These are phyloP conservation scores for Populus tomentosa DNA, from an alignment of 441 rosid genomes.

Conservation along the genomic window DNA sequence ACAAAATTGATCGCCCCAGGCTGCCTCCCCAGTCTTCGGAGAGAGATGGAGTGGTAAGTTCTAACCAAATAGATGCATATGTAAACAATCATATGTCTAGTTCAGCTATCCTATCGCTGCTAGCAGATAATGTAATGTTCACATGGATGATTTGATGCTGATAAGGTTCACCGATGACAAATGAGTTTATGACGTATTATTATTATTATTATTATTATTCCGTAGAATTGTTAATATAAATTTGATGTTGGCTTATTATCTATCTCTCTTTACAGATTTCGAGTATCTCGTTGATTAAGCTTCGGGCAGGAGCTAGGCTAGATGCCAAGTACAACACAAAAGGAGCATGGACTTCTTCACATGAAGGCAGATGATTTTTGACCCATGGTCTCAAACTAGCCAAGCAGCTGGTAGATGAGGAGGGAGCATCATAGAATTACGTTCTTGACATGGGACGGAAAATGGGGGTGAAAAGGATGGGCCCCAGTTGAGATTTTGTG, in stretches of 20 bases:
- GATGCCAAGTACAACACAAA: neutral
- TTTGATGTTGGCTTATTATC: neutral
- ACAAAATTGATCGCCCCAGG: too few relatives aligned
- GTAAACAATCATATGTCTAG: neutral
- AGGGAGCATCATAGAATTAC: neutral
- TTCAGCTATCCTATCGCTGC: neutral
- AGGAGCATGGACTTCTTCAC: conserved; percentile 1
- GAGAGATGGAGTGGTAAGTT: too few relatives aligned
- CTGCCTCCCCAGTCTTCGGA: too few relatives aligned
- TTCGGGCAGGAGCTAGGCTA: neutral
- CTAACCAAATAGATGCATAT: too few relatives aligned
- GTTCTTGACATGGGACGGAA: conserved; percentile 12
- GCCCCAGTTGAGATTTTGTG: neutral
- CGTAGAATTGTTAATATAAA: neutral
- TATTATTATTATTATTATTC: too few relatives aligned
- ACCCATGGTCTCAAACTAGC: neutral
- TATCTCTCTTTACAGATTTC: too few relatives aligned
- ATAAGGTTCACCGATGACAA: neutral
- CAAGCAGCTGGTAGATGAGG: neutral
- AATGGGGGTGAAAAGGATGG: conserved; percentile 2
- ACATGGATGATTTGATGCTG: neutral
- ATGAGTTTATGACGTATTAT: neutral
- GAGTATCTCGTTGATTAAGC: neutral
- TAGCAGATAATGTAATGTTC: neutral
- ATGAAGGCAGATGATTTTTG: neutral